Conservation (phyloP, 2,329 filamentous ascomycete species). For the Septoria linicola region DNA sequence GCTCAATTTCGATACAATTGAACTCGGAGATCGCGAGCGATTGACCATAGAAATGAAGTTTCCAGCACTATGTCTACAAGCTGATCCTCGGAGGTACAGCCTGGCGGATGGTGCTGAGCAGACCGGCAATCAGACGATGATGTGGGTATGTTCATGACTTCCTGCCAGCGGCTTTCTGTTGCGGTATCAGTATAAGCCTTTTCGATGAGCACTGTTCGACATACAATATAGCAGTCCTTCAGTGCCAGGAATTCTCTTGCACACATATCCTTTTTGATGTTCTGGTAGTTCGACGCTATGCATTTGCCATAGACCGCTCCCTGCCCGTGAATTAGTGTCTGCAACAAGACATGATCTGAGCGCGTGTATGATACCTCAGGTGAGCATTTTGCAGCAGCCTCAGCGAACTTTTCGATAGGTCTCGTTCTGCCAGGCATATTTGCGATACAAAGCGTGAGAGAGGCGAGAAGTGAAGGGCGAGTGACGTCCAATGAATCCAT, state of each 20-base stretch:
- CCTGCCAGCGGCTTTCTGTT: slow-evolving; percentile 33
- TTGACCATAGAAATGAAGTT: no score
- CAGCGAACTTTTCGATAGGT: slow-evolving; percentile 68
- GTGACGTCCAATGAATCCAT: not conserved
- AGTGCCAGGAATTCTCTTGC: slow-evolving; percentile 77
- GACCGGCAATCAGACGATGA: no score
- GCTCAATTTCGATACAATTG: no score
- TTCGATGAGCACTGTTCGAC: slow-evolving; percentile 27
- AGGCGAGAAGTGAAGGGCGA: slow-evolving; percentile 1
- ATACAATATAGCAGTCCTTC: slow-evolving; percentile 84
- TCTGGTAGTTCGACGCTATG: slow-evolving; percentile 84
- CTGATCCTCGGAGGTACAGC: no score
- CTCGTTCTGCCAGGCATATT: slow-evolving; percentile 52
- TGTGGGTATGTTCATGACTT: no score
- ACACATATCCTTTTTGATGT: slow-evolving; percentile 89
- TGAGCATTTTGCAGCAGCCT: slow-evolving; percentile 64
- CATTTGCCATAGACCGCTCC: slow-evolving; percentile 86
- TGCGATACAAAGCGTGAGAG: not conserved
- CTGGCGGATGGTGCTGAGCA: no score
- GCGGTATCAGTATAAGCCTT: slow-evolving; percentile 1
- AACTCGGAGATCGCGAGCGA: no score
- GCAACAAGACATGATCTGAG: not conserved
- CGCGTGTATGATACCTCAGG: slow-evolving; percentile 53
- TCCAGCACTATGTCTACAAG: no score
- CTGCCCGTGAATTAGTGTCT: slow-evolving; percentile 48